Percentiles rank a stretch among this genome's conserved stretches.
phyloP scores from a whole-genome alignment of 192 early-diverging fungal genomes.

The Pilaira anomala region DNA sequence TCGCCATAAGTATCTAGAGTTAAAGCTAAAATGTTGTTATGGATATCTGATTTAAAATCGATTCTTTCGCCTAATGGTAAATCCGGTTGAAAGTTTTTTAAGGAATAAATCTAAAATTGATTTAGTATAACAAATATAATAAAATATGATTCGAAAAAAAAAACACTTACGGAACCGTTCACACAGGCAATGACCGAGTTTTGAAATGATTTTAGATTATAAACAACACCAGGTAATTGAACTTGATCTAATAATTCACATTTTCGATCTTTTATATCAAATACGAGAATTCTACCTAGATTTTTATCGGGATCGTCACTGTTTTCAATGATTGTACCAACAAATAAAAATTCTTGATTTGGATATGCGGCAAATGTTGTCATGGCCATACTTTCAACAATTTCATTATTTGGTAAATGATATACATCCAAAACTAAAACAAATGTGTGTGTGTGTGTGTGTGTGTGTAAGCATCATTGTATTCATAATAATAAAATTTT shows the following conservation, averaged over 20 bases:
- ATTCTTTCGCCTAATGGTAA: slow-evolving; percentile 1
- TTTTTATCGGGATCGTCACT: slow-evolving; percentile 54
- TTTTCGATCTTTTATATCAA: slow-evolving; percentile 47
- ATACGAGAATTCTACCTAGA: slow-evolving; percentile 72
- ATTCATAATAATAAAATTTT: background rate
- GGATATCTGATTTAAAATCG: slow-evolving; percentile 29
- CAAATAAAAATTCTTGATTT: slow-evolving; percentile 53
- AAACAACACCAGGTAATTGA: slow-evolving; percentile 64
- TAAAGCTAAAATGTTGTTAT: slow-evolving; percentile 58
- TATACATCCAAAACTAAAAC: slow-evolving; percentile 42
- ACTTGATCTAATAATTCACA: slow-evolving; percentile 50
- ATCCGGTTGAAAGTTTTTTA: slow-evolving; percentile 17
- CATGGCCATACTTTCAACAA: slow-evolving; percentile 42
- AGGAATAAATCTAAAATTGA: slow-evolving; percentile 17
- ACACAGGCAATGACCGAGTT: slow-evolving; percentile 65
- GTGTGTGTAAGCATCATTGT: background rate
- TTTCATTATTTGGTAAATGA: slow-evolving; percentile 39
- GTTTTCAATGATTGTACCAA: slow-evolving; percentile 68
- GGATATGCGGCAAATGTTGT: slow-evolving; percentile 40
- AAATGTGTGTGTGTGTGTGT: too few species aligned
- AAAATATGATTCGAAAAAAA: background rate
- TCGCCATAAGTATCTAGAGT: slow-evolving; percentile 61
- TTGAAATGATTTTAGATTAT: slow-evolving; percentile 53
- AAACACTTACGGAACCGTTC: slow-evolving; percentile 54
- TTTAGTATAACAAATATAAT: background rate